Evolutionary conservation across 306 rosid species (phyloP).

Genomic region (Psophocarpus tetragonolobus): DNA sequence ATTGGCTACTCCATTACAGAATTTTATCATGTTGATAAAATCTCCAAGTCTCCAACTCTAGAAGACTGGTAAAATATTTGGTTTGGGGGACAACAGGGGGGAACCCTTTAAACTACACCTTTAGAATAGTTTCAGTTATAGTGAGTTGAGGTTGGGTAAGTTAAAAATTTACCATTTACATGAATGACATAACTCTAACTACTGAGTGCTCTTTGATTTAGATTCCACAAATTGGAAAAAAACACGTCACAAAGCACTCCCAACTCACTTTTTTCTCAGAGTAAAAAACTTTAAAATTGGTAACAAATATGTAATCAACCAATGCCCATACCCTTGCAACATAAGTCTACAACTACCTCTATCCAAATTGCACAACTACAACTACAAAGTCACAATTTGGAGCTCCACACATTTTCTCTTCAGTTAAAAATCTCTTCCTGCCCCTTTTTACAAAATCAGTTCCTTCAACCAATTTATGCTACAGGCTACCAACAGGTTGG

Average conservation of each 20-base stretch:
- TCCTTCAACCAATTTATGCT: not conserved
- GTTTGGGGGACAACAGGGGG: not conserved
- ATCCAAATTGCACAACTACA: no score
- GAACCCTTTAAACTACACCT: not conserved
- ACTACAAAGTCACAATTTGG: not conserved
- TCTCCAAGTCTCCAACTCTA: not conserved
- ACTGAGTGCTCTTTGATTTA: not conserved
- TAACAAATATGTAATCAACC: not conserved
- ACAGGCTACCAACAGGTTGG: not conserved
- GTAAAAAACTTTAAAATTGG: not conserved
- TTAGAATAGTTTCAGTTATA: not conserved
- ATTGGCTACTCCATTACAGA: not conserved
- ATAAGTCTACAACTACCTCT: not conserved
- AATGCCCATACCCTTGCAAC: not conserved
- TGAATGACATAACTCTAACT: not conserved
- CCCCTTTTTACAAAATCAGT: not conserved
- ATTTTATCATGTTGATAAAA: not conserved
- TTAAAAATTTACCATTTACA: not conserved
- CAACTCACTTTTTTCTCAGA: not conserved
- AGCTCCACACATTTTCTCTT: not conserved
- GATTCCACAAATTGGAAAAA: not conserved
- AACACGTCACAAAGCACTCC: not conserved
- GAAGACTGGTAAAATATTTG: not conserved
- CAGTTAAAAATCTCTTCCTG: not conserved
- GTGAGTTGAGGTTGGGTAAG: not conserved